Evolutionary conservation across 345 rosid species (phyloP).

Genomic region (Eucalyptus erythrocorys): DNA sequence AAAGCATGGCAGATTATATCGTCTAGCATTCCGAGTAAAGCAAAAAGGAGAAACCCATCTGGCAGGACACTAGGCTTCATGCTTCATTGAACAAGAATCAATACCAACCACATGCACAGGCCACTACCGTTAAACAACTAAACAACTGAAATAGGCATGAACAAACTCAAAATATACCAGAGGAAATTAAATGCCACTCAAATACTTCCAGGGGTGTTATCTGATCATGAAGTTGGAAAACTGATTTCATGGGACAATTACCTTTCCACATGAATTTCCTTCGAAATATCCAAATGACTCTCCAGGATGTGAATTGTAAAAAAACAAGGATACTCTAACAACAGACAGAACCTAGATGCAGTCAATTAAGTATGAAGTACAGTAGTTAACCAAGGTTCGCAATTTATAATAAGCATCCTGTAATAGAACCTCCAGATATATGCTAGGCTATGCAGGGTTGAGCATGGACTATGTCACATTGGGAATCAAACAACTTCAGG

Average conservation of each 20-base stretch:
- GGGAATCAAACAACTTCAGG: conserved; percentile 1
- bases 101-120: background rate
- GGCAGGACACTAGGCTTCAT: background rate
- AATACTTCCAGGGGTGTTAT: background rate
- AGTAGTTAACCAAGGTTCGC: background rate
- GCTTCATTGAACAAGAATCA: background rate
- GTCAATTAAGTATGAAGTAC: background rate
- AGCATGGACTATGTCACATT: background rate
- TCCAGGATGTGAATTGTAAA: background rate
- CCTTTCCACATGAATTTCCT: background rate
- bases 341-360: background rate
- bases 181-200: background rate
- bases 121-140: background rate
- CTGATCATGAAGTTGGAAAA: background rate
- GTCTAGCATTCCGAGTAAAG: background rate
- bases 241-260: background rate
- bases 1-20: background rate
- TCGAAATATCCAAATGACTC: background rate
- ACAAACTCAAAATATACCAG: background rate
- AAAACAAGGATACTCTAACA: background rate
- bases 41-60: background rate
- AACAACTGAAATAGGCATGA: background rate
- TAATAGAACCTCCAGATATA: background rate
- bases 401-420: background rate
- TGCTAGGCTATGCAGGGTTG: background rate